Conservation (phyloP, 805 yeast species). For the Maudiozyma barnettii region DNA sequence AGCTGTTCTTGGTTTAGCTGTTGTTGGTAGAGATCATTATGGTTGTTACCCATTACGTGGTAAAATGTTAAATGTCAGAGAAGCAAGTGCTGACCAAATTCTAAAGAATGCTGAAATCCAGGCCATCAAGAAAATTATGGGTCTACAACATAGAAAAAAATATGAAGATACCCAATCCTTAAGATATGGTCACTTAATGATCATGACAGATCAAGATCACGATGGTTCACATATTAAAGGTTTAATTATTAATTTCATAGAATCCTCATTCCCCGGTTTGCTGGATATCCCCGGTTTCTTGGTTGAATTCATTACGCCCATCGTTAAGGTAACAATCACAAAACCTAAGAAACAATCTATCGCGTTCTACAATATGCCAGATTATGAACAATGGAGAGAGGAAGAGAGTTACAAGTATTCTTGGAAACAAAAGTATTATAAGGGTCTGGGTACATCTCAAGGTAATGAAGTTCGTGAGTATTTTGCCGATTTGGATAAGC, state of each 20-base stretch:
- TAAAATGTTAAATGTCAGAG: slow-evolving; percentile 89
- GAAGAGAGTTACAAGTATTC: slow-evolving; percentile 62
- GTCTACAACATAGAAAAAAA: slow-evolving; percentile 82
- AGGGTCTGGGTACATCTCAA: slow-evolving; percentile 95
- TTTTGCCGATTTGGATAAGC: slow-evolving; percentile 74
- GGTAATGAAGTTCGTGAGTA: slow-evolving; percentile 79
- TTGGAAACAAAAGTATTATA: slow-evolving; percentile 92
- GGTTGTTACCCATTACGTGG: slow-evolving; percentile 96
- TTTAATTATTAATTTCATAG: slow-evolving; percentile 82
- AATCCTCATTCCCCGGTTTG: slow-evolving; percentile 89
- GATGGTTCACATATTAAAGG: slow-evolving; percentile 99
- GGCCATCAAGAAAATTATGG: slow-evolving; percentile 91
- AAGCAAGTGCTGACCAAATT: slow-evolving; percentile 93
- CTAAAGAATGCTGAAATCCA: slow-evolving; percentile 89
- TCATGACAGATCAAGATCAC: slow-evolving; percentile 99
- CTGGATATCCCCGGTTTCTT: slow-evolving; percentile 84
- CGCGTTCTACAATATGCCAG: slow-evolving; percentile 90
- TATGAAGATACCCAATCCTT: slow-evolving; percentile 66
- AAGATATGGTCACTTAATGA: slow-evolving; percentile 95
- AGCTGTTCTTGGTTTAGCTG: slow-evolving; percentile 89
- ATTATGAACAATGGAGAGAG: slow-evolving; percentile 88
- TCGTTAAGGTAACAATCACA: slow-evolving; percentile 77
- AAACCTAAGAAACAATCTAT: slow-evolving; percentile 51
- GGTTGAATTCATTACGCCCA: slow-evolving; percentile 91
- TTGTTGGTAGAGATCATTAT: slow-evolving; percentile 88